Evolutionary conservation across 2,329 filamentous ascomycete species (phyloP).

Genomic region (Penicillium sp.): DNA sequence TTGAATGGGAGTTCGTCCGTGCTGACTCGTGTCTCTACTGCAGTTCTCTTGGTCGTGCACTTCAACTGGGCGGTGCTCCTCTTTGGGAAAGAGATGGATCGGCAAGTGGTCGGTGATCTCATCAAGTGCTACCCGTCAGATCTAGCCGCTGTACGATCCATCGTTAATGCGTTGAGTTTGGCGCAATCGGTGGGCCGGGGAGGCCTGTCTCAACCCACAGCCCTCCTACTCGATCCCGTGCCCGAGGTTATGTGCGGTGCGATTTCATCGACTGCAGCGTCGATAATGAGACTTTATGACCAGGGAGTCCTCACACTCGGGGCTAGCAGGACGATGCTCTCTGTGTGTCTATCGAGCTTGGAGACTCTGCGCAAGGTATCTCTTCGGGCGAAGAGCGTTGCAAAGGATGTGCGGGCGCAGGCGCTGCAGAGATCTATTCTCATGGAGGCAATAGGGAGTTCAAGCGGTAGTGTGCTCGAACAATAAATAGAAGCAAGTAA

Average conservation of each 20-base stretch:
- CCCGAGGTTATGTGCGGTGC: background rate
- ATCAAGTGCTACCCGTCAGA: background rate
- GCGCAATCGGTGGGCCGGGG: background rate
- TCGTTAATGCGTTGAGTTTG: background rate
- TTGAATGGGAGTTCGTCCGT: background rate
- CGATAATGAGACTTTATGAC: background rate
- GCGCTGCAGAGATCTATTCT: background rate
- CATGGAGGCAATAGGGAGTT: too few species aligned
- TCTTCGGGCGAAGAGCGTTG: background rate
- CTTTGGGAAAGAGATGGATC: background rate
- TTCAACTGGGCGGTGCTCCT: constrained; percentile 1
- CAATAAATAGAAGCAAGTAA: too few species aligned
- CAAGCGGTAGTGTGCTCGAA: too few species aligned
- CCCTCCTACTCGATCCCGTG: background rate
- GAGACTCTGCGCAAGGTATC: background rate
- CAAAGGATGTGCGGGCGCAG: background rate
- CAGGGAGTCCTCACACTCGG: background rate
- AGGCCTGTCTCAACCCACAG: background rate
- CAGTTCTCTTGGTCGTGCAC: background rate
- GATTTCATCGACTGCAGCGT: background rate
- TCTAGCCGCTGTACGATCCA: background rate
- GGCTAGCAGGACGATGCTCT: background rate
- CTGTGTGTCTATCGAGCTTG: background rate
- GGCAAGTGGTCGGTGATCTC: too few species aligned
- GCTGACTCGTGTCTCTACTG: background rate